Conservation (phyloP, 371 early-diverging fungal genomes). For the Mortierella sp. region DNA sequence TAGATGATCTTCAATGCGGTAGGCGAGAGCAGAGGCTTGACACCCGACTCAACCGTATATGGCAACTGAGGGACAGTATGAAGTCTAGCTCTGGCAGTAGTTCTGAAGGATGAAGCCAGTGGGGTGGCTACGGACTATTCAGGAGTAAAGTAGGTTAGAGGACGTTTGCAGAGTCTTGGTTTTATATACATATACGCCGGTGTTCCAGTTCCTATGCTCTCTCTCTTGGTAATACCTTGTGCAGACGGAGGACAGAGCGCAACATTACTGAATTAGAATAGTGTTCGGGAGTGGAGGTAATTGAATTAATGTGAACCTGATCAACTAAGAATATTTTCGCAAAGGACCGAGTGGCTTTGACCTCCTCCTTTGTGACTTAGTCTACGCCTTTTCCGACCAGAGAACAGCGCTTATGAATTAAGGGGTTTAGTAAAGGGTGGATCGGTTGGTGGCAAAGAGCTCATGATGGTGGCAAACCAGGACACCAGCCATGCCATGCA, state of each 20-base stretch:
- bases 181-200: background rate
- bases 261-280: conserved; percentile 9
- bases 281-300: too few species aligned
- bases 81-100: conserved; percentile 41
- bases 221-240: conserved; percentile 20
- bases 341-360: too few species aligned
- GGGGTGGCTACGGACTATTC: conserved; percentile 39
- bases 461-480: too few species aligned
- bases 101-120: conserved; percentile 34
- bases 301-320: too few species aligned
- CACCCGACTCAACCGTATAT: conserved; percentile 27
- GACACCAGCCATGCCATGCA: too few species aligned
- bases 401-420: too few species aligned
- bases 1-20: conserved; percentile 49
- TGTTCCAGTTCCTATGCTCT: too few species aligned
- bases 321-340: too few species aligned
- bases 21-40: conserved; percentile 44
- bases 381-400: too few species aligned
- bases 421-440: too few species aligned
- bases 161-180: background rate
- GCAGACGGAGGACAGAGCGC: conserved; percentile 31
- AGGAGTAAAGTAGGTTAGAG: background rate
- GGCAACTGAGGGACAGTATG: conserved; percentile 44
- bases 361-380: too few species aligned
- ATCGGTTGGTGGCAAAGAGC: too few species aligned